Conservation (phyloP, 2,329 filamentous ascomycete genomes). For the Drechmeria coniospora region DNA sequence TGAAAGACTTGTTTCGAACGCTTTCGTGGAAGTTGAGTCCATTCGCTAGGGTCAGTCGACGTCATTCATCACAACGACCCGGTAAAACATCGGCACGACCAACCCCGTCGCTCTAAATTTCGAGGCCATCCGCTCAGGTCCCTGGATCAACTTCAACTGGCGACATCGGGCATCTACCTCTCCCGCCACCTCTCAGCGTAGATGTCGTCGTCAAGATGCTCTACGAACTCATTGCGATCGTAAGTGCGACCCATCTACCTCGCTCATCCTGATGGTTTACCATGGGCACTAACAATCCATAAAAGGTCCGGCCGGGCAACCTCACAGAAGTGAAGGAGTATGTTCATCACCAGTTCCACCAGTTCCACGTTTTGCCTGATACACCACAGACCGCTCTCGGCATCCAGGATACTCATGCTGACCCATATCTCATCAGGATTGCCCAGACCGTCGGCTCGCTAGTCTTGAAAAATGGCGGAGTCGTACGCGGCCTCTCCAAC, state of each 20-base stretch:
- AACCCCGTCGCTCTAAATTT: conserved; percentile 9
- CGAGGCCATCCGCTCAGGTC: conserved; percentile 6
- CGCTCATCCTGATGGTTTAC: neutral
- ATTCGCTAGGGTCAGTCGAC: neutral
- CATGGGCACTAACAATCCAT: conserved; percentile 5
- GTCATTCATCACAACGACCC: neutral
- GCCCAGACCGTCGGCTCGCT: conserved; percentile 70
- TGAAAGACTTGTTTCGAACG: no score
- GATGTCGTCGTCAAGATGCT: conserved; percentile 50
- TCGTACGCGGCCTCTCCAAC: conserved; percentile 83
- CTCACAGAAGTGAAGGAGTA: conserved; percentile 92
- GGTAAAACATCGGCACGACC: neutral
- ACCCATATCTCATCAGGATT: conserved; percentile 42
- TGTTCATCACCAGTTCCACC: conserved; percentile 15
- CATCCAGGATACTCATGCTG: conserved; percentile 2
- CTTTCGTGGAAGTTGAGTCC: no score
- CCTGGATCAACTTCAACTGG: conserved; percentile 4
- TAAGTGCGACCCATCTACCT: conserved; percentile 29
- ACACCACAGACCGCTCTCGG: conserved; percentile 1
- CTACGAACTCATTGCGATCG: conserved; percentile 94
- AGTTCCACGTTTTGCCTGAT: no score
- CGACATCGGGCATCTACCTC: conserved; percentile 4
- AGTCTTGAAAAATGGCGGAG: conserved; percentile 70
- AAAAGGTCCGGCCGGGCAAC: conserved; percentile 79
- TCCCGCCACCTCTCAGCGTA: conserved; percentile 4